Conservation (phyloP, 192 early-diverging fungal species). For the Phycomyces nitens region DNA sequence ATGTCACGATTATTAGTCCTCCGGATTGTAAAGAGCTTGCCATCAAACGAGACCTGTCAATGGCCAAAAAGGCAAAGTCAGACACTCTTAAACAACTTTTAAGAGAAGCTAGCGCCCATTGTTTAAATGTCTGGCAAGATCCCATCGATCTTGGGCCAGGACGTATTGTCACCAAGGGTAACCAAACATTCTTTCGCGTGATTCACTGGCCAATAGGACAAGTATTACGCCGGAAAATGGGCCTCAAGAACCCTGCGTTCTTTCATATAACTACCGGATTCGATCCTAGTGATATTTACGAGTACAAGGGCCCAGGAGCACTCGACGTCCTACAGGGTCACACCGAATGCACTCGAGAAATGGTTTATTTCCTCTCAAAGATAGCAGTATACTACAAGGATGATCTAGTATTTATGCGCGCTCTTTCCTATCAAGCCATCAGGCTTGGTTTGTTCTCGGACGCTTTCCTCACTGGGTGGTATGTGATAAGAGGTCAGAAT, state of each 20-base stretch:
- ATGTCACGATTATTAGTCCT: neutral
- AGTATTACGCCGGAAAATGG: neutral
- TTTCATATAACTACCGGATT: slow-evolving; percentile 16
- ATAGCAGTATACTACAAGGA: neutral
- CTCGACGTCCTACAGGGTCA: neutral
- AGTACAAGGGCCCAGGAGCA: slow-evolving; percentile 14
- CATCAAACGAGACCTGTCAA: neutral
- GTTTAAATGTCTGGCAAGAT: neutral
- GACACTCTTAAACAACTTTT: neutral
- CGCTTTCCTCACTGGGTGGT: neutral
- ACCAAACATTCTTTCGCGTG: slow-evolving; percentile 2
- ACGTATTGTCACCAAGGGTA: neutral
- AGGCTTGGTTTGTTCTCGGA: neutral
- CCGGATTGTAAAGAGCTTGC: neutral
- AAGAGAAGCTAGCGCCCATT: neutral
- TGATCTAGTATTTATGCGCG: neutral
- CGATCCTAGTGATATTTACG: slow-evolving; percentile 4
- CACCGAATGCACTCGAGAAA: neutral
- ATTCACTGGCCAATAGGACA: slow-evolving; percentile 16
- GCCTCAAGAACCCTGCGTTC: neutral
- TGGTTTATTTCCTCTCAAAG: neutral
- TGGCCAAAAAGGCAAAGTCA: neutral
- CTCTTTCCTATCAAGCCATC: neutral
- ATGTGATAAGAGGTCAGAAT: neutral
- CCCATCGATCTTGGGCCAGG: slow-evolving; percentile 10